Conservation (phyloP, 176 grass and related monocot species). For the Zea luxurians region DNA sequence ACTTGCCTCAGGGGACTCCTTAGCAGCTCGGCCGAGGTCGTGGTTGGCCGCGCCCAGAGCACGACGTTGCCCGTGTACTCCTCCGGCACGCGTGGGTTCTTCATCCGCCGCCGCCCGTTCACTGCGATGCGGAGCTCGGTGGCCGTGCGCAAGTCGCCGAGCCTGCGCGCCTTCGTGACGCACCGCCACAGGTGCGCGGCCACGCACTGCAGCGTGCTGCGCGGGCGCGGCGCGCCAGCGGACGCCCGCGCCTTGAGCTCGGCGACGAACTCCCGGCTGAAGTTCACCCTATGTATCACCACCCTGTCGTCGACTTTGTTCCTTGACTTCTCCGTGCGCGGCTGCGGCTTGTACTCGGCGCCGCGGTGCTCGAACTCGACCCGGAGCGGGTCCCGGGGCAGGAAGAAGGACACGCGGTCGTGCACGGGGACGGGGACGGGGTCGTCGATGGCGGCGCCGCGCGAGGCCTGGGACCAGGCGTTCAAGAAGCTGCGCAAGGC, state of each 20-base stretch:
- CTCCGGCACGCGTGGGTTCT: neutral
- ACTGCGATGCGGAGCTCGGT: neutral
- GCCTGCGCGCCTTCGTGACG: neutral
- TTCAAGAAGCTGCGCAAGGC: neutral
- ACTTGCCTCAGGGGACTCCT: neutral
- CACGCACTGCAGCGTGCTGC: neutral
- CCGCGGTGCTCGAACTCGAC: neutral
- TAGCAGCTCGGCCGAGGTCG: neutral
- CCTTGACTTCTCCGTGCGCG: neutral
- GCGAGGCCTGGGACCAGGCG: neutral
- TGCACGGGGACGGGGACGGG: neutral
- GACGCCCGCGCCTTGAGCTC: neutral
- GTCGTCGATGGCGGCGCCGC: neutral
- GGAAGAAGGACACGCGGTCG: neutral
- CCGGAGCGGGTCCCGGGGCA: neutral
- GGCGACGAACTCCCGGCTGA: neutral
- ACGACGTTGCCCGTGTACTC: neutral
- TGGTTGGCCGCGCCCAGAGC: neutral
- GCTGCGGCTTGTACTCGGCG: neutral
- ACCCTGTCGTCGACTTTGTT: neutral
- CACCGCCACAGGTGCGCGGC: neutral
- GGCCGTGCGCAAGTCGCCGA: neutral
- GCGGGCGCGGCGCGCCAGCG: neutral
- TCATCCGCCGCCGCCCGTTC: neutral
- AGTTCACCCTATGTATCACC: neutral